Conservation (phyloP, 768 basidiomycete species). For the Rhodosporidiobolus odoratus region DNA sequence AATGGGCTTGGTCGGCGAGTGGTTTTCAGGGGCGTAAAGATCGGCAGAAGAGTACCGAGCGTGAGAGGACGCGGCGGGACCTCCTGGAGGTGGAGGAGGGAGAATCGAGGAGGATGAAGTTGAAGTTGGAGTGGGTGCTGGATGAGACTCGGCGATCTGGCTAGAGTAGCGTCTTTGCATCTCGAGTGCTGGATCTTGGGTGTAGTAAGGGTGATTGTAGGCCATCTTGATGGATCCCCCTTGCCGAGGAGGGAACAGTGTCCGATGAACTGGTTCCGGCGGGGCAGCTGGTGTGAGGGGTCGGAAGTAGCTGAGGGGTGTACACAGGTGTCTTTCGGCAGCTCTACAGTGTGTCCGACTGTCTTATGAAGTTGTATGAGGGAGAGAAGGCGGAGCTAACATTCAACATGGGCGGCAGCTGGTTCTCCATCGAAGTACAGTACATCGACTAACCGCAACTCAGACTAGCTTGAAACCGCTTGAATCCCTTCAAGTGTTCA, state of each 20-base stretch:
- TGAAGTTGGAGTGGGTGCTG: background rate
- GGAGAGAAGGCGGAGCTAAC: too few species aligned
- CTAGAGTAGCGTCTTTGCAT: background rate
- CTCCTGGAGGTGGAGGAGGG: background rate
- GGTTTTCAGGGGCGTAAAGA: conserved; percentile 12
- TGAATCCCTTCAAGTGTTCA: too few species aligned
- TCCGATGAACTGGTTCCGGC: background rate
- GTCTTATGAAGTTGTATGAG: too few species aligned
- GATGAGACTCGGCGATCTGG: background rate
- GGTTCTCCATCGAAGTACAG: too few species aligned
- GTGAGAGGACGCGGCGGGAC: too few species aligned
- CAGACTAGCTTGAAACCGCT: too few species aligned
- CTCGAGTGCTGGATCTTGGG: background rate
- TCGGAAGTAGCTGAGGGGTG: too few species aligned
- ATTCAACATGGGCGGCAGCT: too few species aligned
- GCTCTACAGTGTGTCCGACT: too few species aligned
- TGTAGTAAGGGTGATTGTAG: background rate
- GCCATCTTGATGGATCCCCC: background rate
- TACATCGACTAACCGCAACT: too few species aligned
- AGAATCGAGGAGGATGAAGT: background rate
- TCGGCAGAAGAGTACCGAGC: conserved; percentile 19
- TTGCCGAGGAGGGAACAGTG: background rate
- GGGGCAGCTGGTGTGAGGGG: background rate
- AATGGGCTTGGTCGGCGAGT: background rate
- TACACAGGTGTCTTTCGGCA: too few species aligned